Conservation (phyloP, 805 yeast species). For the Candida arabinofermentans region DNA sequence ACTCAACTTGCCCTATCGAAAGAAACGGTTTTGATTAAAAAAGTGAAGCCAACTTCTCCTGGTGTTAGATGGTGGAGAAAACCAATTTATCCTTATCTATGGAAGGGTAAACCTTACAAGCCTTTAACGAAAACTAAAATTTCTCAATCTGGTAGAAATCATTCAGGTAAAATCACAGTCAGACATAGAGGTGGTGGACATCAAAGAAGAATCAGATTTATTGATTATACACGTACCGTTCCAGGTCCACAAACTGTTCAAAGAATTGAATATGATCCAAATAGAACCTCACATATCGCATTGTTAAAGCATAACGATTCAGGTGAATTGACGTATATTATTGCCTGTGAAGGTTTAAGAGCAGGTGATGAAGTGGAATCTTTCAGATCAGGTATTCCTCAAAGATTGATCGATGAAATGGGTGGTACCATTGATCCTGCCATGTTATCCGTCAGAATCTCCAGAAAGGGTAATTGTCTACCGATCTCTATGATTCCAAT, state of each 20-base stretch:
- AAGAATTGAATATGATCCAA: conserved; percentile 94
- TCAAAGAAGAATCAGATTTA: conserved; percentile 77
- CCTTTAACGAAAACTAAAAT: conserved; percentile 71
- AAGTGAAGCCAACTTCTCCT: conserved; percentile 78
- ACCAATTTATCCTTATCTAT: conserved; percentile 82
- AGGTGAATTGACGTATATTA: conserved; percentile 66
- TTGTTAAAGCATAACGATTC: conserved; percentile 62
- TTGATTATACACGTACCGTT: conserved; percentile 67
- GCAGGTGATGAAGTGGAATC: conserved; percentile 90
- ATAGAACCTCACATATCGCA: conserved; percentile 91
- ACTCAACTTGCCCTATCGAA: conserved; percentile 71
- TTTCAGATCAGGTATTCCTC: conserved; percentile 84
- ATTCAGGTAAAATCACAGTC: conserved; percentile 81
- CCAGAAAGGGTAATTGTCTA: conserved; percentile 91
- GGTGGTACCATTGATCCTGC: conserved; percentile 93
- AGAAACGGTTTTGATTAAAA: conserved; percentile 67
- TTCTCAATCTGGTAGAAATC: conserved; percentile 83
- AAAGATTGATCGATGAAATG: conserved; percentile 71
- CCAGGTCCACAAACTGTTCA: conserved; percentile 76
- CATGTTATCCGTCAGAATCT: conserved; percentile 76
- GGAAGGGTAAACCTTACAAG: conserved; percentile 78
- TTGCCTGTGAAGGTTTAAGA: conserved; percentile 90
- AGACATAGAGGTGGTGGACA: conserved; percentile 98
- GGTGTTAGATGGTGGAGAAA: conserved; percentile 84
- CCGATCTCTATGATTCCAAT: conserved; percentile 93